These are phyloP conservation scores for Plasmodium billcollinsi DNA, from an alignment of 169 alveolate genomes.

Conservation along the genomic window DNA sequence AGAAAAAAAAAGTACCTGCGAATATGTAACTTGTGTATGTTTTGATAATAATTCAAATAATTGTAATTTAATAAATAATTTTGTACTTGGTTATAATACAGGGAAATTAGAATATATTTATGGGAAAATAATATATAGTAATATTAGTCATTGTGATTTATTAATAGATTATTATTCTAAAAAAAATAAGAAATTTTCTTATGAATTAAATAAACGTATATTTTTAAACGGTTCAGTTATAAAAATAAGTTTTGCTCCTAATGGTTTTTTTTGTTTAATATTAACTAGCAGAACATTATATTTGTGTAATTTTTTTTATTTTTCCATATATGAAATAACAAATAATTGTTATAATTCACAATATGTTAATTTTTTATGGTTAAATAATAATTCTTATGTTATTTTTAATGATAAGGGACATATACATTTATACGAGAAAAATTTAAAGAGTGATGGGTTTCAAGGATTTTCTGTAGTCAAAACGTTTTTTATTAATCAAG, in stretches of 20 bases:
- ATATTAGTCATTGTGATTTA: constrained; percentile 76
- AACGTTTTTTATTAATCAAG: constrained; percentile 46
- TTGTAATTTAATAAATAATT: constrained; percentile 65
- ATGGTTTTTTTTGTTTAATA: constrained; percentile 75
- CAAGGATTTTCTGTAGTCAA: constrained; percentile 37
- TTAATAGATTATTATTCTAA: constrained; percentile 75
- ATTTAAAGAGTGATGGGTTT: constrained; percentile 40
- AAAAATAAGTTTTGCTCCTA: constrained; percentile 56
- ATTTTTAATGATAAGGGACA: constrained; percentile 56
- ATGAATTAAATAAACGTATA: constrained; percentile 60
- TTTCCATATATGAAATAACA: constrained; percentile 48
- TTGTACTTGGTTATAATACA: constrained; percentile 61
- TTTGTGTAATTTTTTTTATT: constrained; percentile 70
- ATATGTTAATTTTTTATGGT: constrained; percentile 66
- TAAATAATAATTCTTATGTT: constrained; percentile 50
- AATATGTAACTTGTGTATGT: constrained; percentile 75
- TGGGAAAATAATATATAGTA: constrained; percentile 62
- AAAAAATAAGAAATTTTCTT: constrained; percentile 64
- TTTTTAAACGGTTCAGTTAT: constrained; percentile 67
- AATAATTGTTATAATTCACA: constrained; percentile 42
- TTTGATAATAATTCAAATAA: constrained; percentile 70
- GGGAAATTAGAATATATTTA: constrained; percentile 71
- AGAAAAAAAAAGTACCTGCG: constrained; percentile 50
- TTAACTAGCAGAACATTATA: constrained; percentile 65
- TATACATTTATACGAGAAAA: constrained; percentile 61